Evolutionary conservation across 2,329 filamentous ascomycete genomes (phyloP), one percentile per base, ranked within the genome.

Genomic region (Aspergillus fumigatus): DNA sequence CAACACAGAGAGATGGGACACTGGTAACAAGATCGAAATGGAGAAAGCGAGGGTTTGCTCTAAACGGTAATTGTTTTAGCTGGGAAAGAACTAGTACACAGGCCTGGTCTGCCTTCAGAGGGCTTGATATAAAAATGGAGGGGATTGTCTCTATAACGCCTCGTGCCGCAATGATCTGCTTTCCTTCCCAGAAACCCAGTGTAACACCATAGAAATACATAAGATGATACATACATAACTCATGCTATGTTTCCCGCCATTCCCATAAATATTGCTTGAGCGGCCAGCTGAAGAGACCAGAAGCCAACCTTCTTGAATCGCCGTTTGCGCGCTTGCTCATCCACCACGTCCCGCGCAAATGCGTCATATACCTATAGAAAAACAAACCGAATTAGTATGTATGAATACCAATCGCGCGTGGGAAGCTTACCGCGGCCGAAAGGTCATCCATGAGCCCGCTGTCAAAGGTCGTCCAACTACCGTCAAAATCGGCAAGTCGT

Each of bases 251-350:
- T 94, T 17, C 93, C 93, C 4, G 92, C 93, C 81, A 97, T 89
- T 9, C 94, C 94, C 77, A 97, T 88, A 70, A 97, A 94, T 38
- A 99, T 82, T 3, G 93, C 94, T 71, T 99, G 94, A 7, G 93
- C 89, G 6, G 93, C 90, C 56, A 99, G 79, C 65, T 93, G 92
- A 55, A 97, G 81, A 3, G 92, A 96, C 94, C 94, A 99, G 67
- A 97, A 87, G 32, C 94, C 94, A 27, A 96, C 94, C 76, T 97
- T 96, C 73, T 92, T 96, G 70, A 99, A 88, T 48, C 94, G 83
- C 51, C 93, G 83, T 64, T 91, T 88, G 52, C 92, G 86, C 63
- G 88, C 90, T 72, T 96, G 88, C 66, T 94, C 89, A 74, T 97
- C 89, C 60, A 92, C 87, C 32, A 99, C 91, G 72, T 97, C 91